Evolutionary conservation across 192 early-diverging fungal species (phyloP), one percentile per base, ranked within the genome.

Genomic region (Rhizophagus prolifer): DNA sequence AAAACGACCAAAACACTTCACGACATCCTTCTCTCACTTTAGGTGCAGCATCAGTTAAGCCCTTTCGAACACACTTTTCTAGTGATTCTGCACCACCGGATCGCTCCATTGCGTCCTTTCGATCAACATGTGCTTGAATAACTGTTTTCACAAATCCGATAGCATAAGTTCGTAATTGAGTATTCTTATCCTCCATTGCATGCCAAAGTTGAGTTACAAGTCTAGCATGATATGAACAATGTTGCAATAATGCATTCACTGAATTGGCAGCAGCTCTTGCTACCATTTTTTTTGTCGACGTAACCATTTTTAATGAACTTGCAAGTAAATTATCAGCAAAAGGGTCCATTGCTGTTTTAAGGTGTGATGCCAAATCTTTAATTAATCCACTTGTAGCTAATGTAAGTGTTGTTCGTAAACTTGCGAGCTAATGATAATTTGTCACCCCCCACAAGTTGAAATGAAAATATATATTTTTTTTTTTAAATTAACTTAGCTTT

Each of bases 141-240:
- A 84, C 58, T 8, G 60, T 50, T 36, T 70, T 71, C 14, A 71
- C 67, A 73, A 79, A 86, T 0, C 60, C 64, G 59, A 82, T 62
- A 2, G 78, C 72, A 75, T 64, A 81, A 16, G 72, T 54, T 36
- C 85, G 73, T 36, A 75, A 65, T 65, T 83, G 82, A 13, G 72
- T 75, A 54, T 82, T 86, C 70, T 86, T 84, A 61, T 86, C 85
- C 28, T 70, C 76, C 60, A 84, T 76, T 4, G 83, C 59, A 47
- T 76, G 23, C 77, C 68, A 80, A 2, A 86, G 13, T 23, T 81
- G 63, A 44, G 72, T 71, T 13, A 79, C 70, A 5, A 78, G 58
- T 60, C 80, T 82, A 30, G 70, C 36, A 75, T 86, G 81, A 71
- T 76, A 84, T 36, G 77, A 72, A 14, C 81, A 66, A 62, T 83